Conservation (phyloP, 164 flowering plant species). For the Sextonia rubra region DNA sequence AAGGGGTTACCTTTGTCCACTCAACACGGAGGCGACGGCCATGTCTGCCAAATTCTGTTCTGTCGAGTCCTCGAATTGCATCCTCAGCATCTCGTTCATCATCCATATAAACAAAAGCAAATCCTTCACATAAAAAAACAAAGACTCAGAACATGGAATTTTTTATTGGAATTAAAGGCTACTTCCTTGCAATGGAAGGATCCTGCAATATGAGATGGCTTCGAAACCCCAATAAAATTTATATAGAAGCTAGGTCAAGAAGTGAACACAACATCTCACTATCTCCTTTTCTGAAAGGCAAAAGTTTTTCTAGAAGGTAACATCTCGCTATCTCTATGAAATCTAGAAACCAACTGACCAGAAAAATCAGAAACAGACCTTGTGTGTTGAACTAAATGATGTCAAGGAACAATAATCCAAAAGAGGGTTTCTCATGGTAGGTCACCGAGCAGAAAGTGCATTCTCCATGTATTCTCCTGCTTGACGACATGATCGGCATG, state of each 20-base stretch:
- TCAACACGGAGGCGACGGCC: conserved; percentile 96
- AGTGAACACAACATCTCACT: conserved; percentile 23
- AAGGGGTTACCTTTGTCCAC: conserved; percentile 78
- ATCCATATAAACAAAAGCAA: conserved; percentile 97
- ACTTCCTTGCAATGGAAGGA: conserved; percentile 23
- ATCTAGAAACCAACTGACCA: conserved; percentile 57
- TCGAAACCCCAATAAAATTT: conserved; percentile 5
- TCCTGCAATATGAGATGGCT: conserved; percentile 9
- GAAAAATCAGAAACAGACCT: conserved; percentile 86
- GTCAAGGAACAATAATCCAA: conserved; percentile 81
- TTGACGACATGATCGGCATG: conserved; percentile 37
- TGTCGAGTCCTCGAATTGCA: conserved; percentile 85
- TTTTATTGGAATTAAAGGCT: conserved; percentile 2
- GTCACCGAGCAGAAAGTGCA: conserved; percentile 52
- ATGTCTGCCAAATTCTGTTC: conserved; percentile 80
- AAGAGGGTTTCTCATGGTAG: conserved; percentile 69
- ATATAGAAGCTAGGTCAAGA: conserved; percentile 15
- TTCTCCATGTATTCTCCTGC: conserved; percentile 54
- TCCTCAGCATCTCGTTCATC: conserved; percentile 98
- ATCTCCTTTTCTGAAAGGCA: too few relatives aligned
- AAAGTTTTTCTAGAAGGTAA: too few relatives aligned
- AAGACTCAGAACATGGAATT: neutral
- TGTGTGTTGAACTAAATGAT: conserved; percentile 59
- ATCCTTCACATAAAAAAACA: conserved; percentile 40
- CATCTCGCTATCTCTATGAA: conserved; percentile 33